Evolutionary conservation across 768 basidiomycete genomes (phyloP).

Genomic region (Kwoniella dendrophila): DNA sequence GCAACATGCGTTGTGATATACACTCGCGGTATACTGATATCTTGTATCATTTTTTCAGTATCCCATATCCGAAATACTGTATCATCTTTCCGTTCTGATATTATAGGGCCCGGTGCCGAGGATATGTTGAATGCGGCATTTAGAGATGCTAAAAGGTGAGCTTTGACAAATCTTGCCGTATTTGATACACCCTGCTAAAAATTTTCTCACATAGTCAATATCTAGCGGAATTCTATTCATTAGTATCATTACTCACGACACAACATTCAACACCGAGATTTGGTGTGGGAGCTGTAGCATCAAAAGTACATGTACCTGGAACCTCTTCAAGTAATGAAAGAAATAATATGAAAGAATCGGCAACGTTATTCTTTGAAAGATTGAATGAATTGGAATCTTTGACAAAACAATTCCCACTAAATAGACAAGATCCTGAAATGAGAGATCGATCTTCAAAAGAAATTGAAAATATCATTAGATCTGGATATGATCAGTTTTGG

Average conservation of each 20-base stretch:
- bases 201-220: constrained; percentile 30
- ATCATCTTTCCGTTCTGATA: constrained; percentile 43
- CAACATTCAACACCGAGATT: constrained; percentile 33
- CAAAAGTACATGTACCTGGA: too few species aligned
- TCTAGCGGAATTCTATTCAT: constrained; percentile 38
- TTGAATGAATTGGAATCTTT: constrained; percentile 46
- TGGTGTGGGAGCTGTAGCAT: constrained; percentile 34
- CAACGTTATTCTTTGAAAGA: constrained; percentile 45
- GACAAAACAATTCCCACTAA: constrained; percentile 40
- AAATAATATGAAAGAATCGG: constrained; percentile 47
- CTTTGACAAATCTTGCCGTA: background rate
- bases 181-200: background rate
- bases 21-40: background rate
- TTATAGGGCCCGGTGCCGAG: constrained; percentile 51
- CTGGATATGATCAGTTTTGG: constrained; percentile 41
- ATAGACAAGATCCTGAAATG: constrained; percentile 50
- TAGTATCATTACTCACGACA: constrained; percentile 30
- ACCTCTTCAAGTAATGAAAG: constrained; percentile 36
- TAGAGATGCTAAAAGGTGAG: constrained; percentile 48
- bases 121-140: constrained; percentile 52
- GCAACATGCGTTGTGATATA: background rate
- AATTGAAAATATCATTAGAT: constrained; percentile 38
- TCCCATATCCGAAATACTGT: constrained; percentile 54
- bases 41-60: constrained; percentile 25
- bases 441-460: constrained; percentile 46